Percentiles rank a stretch among this genome's conserved stretches.
phyloP scores from a whole-genome alignment of 2,329 filamentous ascomycete genomes.

The Ceratocystis harringtonii region DNA sequence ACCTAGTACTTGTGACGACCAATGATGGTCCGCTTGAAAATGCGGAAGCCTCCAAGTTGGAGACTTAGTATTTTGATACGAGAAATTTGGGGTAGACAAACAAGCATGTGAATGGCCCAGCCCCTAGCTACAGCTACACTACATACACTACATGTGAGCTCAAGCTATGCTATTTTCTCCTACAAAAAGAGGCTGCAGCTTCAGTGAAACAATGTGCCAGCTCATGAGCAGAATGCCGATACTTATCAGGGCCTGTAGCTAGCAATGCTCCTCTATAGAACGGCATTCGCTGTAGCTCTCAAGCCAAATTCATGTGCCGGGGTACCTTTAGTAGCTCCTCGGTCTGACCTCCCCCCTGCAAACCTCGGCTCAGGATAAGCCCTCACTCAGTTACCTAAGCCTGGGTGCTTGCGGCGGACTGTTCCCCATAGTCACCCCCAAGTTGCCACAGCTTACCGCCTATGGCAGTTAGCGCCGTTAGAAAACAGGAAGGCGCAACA shows the following conservation, averaged over 20 bases:
- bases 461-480: neutral
- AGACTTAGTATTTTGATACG: neutral
- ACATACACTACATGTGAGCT: neutral
- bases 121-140: too few relatives aligned
- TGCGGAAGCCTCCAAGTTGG: neutral
- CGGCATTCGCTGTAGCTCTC: neutral
- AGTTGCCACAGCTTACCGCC: neutral
- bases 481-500: constrained; percentile 1
- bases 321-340: constrained; percentile 1
- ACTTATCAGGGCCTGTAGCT: too few relatives aligned
- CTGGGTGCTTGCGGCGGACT: neutral
- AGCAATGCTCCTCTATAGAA: too few relatives aligned
- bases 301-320: constrained; percentile 1
- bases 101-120: neutral
- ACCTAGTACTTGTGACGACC: neutral
- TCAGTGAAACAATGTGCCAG: neutral
- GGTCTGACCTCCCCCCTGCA: neutral
- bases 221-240: too few relatives aligned
- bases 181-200: neutral
- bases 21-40: neutral
- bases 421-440: neutral
- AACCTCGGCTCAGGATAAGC: constrained; percentile 7
- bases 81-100: neutral
- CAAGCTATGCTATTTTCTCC: neutral
- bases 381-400: neutral